Evolutionary conservation across 176 grass and related monocot species (phyloP).

Genomic region (Lolium rigidum): DNA sequence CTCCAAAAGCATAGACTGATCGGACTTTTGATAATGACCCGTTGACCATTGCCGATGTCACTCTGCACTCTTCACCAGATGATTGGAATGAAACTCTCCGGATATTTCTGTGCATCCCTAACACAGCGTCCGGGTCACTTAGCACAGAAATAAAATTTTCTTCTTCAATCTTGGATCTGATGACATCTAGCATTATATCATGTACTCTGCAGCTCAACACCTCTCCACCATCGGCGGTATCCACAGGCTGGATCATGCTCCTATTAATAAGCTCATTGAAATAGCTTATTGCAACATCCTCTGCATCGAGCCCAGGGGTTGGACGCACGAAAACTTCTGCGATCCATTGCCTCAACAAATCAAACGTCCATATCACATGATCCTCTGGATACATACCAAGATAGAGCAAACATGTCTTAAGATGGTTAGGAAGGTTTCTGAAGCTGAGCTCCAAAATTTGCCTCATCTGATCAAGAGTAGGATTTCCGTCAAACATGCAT

Average conservation of each 20-base stretch:
- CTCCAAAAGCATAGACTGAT: background rate
- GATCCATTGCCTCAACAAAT: constrained; percentile 54
- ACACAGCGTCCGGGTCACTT: background rate
- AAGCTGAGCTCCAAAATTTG: constrained; percentile 43
- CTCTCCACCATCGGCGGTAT: constrained; percentile 4
- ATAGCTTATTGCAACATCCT: constrained; percentile 39
- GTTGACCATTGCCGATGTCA: background rate
- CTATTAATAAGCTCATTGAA: constrained; percentile 51
- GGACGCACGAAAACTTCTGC: constrained; percentile 48
- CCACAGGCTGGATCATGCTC: constrained; percentile 46
- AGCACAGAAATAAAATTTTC: constrained; percentile 49
- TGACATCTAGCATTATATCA: constrained; percentile 53
- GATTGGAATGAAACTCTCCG: constrained; percentile 6
- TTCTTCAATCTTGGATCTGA: constrained; percentile 36
- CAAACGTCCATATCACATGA: background rate
- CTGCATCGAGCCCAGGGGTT: background rate
- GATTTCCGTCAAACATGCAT: constrained; percentile 4
- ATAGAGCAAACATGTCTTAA: constrained; percentile 57
- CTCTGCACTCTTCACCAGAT: background rate
- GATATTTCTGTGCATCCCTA: background rate
- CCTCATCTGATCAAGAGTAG: constrained; percentile 25
- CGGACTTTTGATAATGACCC: background rate
- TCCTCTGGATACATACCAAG: constrained; percentile 49
- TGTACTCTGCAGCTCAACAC: constrained; percentile 40
- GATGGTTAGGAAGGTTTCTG: constrained; percentile 49